phyloP scores from a whole-genome alignment of 495 filamentous ascomycete species.

The Xeromyces bisporus region DNA sequence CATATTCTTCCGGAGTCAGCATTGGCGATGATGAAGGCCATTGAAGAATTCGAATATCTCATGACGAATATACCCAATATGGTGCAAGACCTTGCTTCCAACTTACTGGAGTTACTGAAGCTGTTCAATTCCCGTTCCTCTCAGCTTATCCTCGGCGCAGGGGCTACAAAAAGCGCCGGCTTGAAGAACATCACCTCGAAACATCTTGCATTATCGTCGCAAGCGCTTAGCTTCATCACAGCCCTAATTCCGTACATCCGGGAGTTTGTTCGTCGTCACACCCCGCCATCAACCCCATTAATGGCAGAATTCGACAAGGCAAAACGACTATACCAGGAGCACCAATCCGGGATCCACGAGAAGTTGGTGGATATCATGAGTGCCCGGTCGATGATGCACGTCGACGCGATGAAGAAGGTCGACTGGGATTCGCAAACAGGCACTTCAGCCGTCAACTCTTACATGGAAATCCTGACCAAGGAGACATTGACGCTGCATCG shows the following conservation, averaged over 20 bases:
- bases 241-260: constrained; percentile 78
- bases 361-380: constrained; percentile 96
- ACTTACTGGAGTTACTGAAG: constrained; percentile 57
- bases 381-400: constrained; percentile 51
- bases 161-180: constrained; percentile 77
- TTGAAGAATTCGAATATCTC: constrained; percentile 67
- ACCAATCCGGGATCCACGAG: constrained; percentile 83
- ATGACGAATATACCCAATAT: constrained; percentile 73
- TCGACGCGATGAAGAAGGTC: constrained; percentile 57
- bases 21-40: constrained; percentile 57
- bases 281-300: constrained; percentile 40
- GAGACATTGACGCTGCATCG: constrained; percentile 80
- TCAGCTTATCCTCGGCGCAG: constrained; percentile 88
- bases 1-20: constrained; percentile 78
- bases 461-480: constrained; percentile 83
- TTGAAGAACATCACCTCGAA: constrained; percentile 93
- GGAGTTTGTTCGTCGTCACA: constrained; percentile 74
- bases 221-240: constrained; percentile 76
- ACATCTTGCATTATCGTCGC: constrained; percentile 82
- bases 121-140: constrained; percentile 88
- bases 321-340: constrained; percentile 73
- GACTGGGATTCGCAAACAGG: constrained; percentile 46
- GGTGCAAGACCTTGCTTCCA: constrained; percentile 62
- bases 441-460: constrained; percentile 36
- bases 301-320: constrained; percentile 92